phyloP scores from a whole-genome alignment of 2,329 filamentous ascomycete species.

The Aspergillus tamarii region DNA sequence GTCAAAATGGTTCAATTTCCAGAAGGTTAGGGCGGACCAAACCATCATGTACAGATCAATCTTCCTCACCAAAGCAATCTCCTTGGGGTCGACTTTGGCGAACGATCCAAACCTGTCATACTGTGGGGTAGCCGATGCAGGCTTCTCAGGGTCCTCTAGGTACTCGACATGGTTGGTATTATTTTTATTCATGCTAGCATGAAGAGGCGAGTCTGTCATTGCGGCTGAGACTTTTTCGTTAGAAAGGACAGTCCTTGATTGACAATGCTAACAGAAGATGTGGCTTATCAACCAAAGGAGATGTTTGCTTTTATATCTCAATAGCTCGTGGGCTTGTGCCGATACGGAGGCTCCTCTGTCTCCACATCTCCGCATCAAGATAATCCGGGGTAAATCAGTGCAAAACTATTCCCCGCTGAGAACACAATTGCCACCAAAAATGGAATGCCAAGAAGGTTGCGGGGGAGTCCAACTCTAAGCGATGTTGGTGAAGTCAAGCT shows the following conservation, averaged over 20 bases:
- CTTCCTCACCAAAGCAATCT: conserved; percentile 18
- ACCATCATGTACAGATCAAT: conserved; percentile 21
- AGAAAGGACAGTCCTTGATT: background rate
- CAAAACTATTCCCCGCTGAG: too few species aligned
- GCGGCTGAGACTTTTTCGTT: background rate
- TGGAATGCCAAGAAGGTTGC: background rate
- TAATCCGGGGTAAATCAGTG: background rate
- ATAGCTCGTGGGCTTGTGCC: background rate
- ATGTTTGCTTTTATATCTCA: background rate
- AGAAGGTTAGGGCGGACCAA: background rate
- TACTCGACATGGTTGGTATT: background rate
- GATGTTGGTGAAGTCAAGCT: background rate
- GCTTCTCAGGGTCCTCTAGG: background rate
- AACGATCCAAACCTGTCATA: background rate
- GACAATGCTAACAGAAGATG: background rate
- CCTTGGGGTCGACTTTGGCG: background rate
- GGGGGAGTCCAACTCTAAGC: background rate
- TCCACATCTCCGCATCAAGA: background rate
- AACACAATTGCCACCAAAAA: background rate
- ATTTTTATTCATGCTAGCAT: background rate
- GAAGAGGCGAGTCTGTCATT: background rate
- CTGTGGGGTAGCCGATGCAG: background rate
- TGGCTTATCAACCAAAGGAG: background rate
- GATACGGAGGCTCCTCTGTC: background rate
- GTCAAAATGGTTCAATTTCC: background rate